Evolutionary conservation across 2,329 filamentous ascomycete species (phyloP).

Genomic region (Penicillium frequentans): DNA sequence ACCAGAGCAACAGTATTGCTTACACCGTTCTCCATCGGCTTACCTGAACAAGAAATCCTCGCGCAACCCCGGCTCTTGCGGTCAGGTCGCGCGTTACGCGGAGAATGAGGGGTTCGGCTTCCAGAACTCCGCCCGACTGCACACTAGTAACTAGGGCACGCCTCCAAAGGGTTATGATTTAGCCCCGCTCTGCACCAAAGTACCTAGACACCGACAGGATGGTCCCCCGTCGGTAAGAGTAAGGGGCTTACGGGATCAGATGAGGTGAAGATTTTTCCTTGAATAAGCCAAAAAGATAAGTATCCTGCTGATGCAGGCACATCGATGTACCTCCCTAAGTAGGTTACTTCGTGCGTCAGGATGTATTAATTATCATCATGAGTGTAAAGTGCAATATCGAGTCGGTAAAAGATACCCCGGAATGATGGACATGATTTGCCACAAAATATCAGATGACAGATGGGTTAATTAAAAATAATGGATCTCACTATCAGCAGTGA

Average conservation of each 20-base stretch:
- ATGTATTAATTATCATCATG: not conserved
- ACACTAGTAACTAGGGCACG: not conserved
- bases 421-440: not conserved
- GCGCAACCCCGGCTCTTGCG: not conserved
- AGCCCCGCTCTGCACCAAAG: constrained; percentile 10
- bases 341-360: not conserved
- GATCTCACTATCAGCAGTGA: not conserved
- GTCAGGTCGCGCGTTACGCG: constrained; percentile 1
- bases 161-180: constrained; percentile 7
- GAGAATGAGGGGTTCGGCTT: constrained; percentile 5
- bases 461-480: not conserved
- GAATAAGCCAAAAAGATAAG: not conserved
- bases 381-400: not conserved
- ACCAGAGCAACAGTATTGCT: not conserved
- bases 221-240: constrained; percentile 1
- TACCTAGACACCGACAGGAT: not conserved
- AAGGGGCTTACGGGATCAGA: not conserved
- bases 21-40: not conserved
- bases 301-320: constrained; percentile 11
- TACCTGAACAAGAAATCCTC: not conserved
- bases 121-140: constrained; percentile 3
- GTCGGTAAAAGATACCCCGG: not conserved
- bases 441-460: not conserved
- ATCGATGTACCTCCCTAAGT: constrained; percentile 1
- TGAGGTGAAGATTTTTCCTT: constrained; percentile 2